Percentiles rank a stretch among this genome's conserved stretches.
Conservation (phyloP, 2,329 filamentous ascomycete species). For the Plenodomus tracheiphilus region DNA sequence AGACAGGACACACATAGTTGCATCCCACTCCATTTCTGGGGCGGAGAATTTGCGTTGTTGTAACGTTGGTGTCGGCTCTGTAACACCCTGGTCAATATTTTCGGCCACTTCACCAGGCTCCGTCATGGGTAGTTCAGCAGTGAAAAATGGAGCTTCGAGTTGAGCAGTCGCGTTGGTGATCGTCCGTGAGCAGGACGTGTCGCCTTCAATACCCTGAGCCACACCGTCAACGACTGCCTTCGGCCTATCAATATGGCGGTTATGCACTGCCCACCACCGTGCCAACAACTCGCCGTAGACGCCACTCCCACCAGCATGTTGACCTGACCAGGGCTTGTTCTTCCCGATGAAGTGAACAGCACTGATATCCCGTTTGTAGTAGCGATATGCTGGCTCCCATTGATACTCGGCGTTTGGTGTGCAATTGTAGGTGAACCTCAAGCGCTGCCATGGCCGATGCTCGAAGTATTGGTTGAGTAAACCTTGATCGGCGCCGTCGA, state of each 20-base stretch:
- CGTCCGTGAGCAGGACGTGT: neutral
- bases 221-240: constrained; percentile 1
- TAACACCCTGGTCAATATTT: constrained; percentile 48
- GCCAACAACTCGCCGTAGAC: constrained; percentile 83
- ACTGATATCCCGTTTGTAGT: constrained; percentile 87
- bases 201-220: neutral
- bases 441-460: constrained; percentile 72
- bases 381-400: constrained; percentile 90
- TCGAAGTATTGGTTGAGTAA: constrained; percentile 93
- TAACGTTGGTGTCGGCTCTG: constrained; percentile 50
- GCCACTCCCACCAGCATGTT: constrained; percentile 54
- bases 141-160: constrained; percentile 36
- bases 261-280: constrained; percentile 94
- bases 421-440: constrained; percentile 96
- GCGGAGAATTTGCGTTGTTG: constrained; percentile 59
- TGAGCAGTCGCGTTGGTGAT: constrained; percentile 24
- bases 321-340: constrained; percentile 77
- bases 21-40: constrained; percentile 65
- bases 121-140: constrained; percentile 49
- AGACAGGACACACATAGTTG: constrained; percentile 58
- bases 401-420: constrained; percentile 97
- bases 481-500: constrained; percentile 96
- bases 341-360: constrained; percentile 93
- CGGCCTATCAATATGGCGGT: constrained; percentile 68
- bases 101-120: constrained; percentile 50